Base-by-base conservation (phyloP, 176 grass and related monocot genomes). In the Carex myosuroides region DNA sequence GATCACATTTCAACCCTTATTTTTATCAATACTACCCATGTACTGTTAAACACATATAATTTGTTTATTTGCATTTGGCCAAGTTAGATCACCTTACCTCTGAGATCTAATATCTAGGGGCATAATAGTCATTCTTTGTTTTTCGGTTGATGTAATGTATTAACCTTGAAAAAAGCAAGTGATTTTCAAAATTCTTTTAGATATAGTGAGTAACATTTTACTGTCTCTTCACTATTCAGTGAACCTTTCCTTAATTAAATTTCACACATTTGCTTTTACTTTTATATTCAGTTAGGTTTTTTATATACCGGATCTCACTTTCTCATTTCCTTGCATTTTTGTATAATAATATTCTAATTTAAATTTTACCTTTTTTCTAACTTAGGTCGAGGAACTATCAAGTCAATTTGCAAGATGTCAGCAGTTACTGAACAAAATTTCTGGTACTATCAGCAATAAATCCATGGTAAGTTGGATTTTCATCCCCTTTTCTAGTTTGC, bases 321-420 rank as follows among this genome's bases (percentile, higher is more conserved):
- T 32, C 64, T 4, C 8, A 32, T 66, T 66, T 66, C 1, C 3
- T 66, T 70, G 35, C 37, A 70, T 4, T 44, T 42, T 18, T 70
- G 32, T 42, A 6, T 70, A 8, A 8, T 14, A 13, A 20, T 12
- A 44, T 21, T 3, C 8, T 71, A 42, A 71, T 20, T 11, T 46
- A 8, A 70, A 39, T 4, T 70, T 41, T 1, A 39, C 4, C 4
- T 55, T 42, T 42, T 11, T 37, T 78, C 4, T 37, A 33, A 56
- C 68, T 63, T 55, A 88, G 86, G 86, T 88, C 26, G 63, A 72
- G 72, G 86, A 88, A 42, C 11, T 88, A 53, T 79, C 81, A 53
- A 84, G 41, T 61, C 86, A 88, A 88, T 88, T 88, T 79, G 26
- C 61, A 44, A 88, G 60, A 42, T 88, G 86, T 29, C 86, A 88